phyloP scores from a whole-genome alignment of 257 asterid genomes.

The Solanum piurae region DNA sequence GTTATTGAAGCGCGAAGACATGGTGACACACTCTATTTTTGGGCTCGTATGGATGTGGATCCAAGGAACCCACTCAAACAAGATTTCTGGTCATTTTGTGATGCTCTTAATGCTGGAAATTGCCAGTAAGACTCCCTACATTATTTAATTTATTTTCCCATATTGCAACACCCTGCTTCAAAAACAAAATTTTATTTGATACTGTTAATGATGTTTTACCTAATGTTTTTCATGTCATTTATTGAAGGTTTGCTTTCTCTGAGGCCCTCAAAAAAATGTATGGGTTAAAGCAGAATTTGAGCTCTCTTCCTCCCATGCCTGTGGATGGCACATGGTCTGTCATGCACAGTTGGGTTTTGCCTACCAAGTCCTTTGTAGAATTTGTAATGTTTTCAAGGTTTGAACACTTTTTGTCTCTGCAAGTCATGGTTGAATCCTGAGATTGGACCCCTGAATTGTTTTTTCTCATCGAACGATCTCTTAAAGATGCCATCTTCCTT shows the following conservation, averaged over 20 bases:
- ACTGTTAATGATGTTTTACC: not conserved
- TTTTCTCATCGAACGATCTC: not conserved
- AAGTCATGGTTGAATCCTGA: not conserved
- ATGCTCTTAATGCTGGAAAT: constrained; percentile 84
- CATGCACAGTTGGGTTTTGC: constrained; percentile 90
- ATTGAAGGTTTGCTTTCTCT: constrained; percentile 59
- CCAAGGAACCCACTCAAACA: constrained; percentile 42
- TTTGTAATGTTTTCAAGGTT: constrained; percentile 97
- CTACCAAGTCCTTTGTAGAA: constrained; percentile 85
- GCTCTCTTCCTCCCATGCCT: constrained; percentile 79
- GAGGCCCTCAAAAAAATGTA: constrained; percentile 82
- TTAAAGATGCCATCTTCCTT: not conserved
- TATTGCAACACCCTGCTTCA: not conserved
- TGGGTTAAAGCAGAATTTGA: constrained; percentile 53
- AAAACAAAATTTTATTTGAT: not conserved
- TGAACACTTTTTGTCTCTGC: not conserved
- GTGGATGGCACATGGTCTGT: constrained; percentile 71
- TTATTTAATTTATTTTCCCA: not conserved
- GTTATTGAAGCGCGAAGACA: constrained; percentile 60
- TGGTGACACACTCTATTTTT: constrained; percentile 80
- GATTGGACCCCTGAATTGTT: not conserved
- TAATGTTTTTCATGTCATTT: not conserved
- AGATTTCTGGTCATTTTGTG: constrained; percentile 97
- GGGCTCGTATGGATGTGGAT: constrained; percentile 75
- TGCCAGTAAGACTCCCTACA: constrained; percentile 56